These are phyloP conservation scores for Umbelopsis vinacea DNA, from an alignment of 192 early-diverging fungal genomes.

Conservation along the genomic window DNA sequence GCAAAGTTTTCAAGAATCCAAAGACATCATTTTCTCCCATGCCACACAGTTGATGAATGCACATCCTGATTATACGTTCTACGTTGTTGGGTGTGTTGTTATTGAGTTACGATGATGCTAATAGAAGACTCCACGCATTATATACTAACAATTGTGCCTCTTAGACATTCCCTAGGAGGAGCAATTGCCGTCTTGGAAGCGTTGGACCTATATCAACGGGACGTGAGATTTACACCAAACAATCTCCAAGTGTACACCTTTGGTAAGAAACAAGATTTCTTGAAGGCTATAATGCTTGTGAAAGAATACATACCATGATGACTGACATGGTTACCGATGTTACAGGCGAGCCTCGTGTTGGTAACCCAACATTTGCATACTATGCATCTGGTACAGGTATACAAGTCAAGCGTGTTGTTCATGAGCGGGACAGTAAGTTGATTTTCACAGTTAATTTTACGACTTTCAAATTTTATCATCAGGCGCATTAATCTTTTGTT, in stretches of 20 bases:
- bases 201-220: constrained; percentile 36
- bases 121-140: neutral
- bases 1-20: constrained; percentile 13
- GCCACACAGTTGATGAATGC: constrained; percentile 9
- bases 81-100: constrained; percentile 25
- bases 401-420: constrained; percentile 24
- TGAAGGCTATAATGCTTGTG: neutral
- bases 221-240: neutral
- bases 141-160: neutral
- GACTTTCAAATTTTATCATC: neutral
- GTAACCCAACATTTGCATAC: constrained; percentile 28
- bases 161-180: constrained; percentile 40
- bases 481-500: neutral
- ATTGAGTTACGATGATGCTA: neutral
- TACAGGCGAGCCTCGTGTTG: constrained; percentile 33
- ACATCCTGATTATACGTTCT: constrained; percentile 28
- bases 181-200: constrained; percentile 29
- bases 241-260: constrained; percentile 31
- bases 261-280: constrained; percentile 21
- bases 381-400: constrained; percentile 31
- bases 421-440: constrained; percentile 34
- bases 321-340: neutral
- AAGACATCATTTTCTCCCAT: neutral
- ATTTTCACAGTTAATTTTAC: neutral
- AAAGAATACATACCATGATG: neutral